These are phyloP conservation scores for Phytophthora pinifolia DNA, from an alignment of 352 stramenopile genomes.

Conservation along the genomic window DNA sequence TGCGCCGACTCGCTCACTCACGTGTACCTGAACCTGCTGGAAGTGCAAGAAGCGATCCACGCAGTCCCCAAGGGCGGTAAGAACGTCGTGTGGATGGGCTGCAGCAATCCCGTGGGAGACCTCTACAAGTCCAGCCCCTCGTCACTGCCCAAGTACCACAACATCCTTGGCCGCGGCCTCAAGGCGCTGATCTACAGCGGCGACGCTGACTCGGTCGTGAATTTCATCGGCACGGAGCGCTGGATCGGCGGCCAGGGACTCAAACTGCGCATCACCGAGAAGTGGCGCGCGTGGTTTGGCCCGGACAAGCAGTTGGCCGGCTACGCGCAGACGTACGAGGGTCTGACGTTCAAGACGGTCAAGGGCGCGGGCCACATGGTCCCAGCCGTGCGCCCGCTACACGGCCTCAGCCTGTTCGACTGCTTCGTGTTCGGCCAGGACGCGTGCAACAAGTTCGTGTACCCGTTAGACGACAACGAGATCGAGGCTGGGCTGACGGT, in stretches of 20 bases:
- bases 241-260: slow-evolving; percentile 76
- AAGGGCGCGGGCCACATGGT: slow-evolving; percentile 93
- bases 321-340: slow-evolving; percentile 86
- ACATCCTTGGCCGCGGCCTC: slow-evolving; percentile 52
- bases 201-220: slow-evolving; percentile 79
- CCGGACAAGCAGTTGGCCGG: slow-evolving; percentile 83
- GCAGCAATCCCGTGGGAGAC: slow-evolving; percentile 56
- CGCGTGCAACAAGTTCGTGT: slow-evolving; percentile 52
- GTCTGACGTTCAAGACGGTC: slow-evolving; percentile 90
- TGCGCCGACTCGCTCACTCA: slow-evolving; percentile 73
- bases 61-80: slow-evolving; percentile 27
- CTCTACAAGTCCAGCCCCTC: slow-evolving; percentile 62
- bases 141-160: slow-evolving; percentile 66
- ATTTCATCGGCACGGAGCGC: slow-evolving; percentile 89
- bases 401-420: slow-evolving; percentile 79
- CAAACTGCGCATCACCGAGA: slow-evolving; percentile 61
- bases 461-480: slow-evolving; percentile 71
- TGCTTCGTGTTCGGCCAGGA: slow-evolving; percentile 77
- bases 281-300: slow-evolving; percentile 75
- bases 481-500: slow-evolving; percentile 39
- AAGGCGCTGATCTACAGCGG: slow-evolving; percentile 75
- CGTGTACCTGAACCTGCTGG: slow-evolving; percentile 53
- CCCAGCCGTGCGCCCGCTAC: slow-evolving; percentile 66
- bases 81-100: slow-evolving; percentile 62
- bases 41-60: slow-evolving; percentile 69